Percentiles rank a stretch among this genome's conserved stretches.
Conservation (phyloP, 495 filamentous ascomycete genomes). For the Usnea hakonensis region DNA sequence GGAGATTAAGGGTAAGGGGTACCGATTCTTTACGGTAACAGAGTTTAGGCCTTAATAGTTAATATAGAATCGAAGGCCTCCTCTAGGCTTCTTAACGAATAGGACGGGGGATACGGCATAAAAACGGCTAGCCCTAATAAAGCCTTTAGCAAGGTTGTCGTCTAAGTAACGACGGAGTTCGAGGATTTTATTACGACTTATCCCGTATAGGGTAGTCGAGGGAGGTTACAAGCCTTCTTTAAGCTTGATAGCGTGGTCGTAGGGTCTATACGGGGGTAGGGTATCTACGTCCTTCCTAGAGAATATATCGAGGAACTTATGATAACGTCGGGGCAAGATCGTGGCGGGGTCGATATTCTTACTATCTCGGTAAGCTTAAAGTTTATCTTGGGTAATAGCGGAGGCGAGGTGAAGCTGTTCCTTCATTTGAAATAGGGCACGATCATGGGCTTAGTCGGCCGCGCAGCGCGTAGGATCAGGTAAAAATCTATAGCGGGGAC, state of each 20-base stretch:
- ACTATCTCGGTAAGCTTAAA: too few relatives aligned
- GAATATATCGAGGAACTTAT: background rate
- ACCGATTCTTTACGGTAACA: conserved; percentile 36
- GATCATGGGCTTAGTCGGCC: too few relatives aligned
- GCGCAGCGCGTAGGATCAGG: too few relatives aligned
- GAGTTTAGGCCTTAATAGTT: conserved; percentile 40
- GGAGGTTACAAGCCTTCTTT: background rate
- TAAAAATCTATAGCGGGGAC: too few relatives aligned
- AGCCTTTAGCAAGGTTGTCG: background rate
- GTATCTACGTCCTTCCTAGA: background rate
- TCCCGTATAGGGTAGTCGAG: too few relatives aligned
- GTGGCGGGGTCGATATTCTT: background rate
- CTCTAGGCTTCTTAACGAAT: background rate
- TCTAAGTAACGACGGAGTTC: background rate
- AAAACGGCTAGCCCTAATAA: background rate
- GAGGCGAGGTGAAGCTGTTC: too few relatives aligned
- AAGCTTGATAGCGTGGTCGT: background rate
- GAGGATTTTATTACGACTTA: too few relatives aligned
- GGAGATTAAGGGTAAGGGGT: conserved; percentile 39
- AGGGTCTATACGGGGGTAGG: background rate
- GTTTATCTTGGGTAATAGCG: too few relatives aligned
- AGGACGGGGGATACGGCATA: background rate
- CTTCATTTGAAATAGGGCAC: too few relatives aligned
- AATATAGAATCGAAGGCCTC: conserved; percentile 13
- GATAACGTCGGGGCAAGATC: background rate